Evolutionary conservation across 306 rosid species (phyloP), one percentile per base, ranked within the genome.

Genomic region (Purshia tridentata): DNA sequence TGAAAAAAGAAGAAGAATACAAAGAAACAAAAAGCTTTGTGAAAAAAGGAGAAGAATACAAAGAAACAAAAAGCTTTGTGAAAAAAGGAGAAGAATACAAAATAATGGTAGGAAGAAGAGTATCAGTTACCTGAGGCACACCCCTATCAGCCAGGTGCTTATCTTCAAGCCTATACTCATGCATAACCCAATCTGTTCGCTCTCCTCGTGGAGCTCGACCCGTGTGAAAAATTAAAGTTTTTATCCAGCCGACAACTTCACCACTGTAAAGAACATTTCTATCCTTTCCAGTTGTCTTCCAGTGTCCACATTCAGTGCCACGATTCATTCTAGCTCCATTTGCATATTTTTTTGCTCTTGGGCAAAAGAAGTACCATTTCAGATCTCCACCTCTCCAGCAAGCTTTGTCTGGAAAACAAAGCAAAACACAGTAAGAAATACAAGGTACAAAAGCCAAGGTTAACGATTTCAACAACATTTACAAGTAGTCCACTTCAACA

Each of bases 121-220:
- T 9, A 8, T 70, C 66, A 44, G 11, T 70, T 89, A 93, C 98
- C 93, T 81, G 88, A 15, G 60, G 49, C 59, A 78, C 63, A 46
- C 80, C 86, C 49, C 19, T 64, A 2, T 65, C 81, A 47, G 69
- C 69, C 42, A 81, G 65, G 22, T 52, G 64, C 72, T 86, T 67
- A 48, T 84, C 85, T 53, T 85, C 86, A 65, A 91, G 85, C 80
- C 92, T 83, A 69, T 73, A 94, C 71, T 94, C 97, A 20, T 91
- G 95, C 88, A 94, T 81, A 20, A 91, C 97, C 98, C 98, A 94
- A 82, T 94, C 69, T 2, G 98, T 94, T 57, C 92, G 83, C 2
- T 50, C 77, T 66, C 96, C 97, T 23, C 15, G 61, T 6, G 87
- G 90, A 0, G 97, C 81, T 69, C 22, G 73, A 4, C 96, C 96